Percentiles rank a stretch among this genome's conserved stretches.
These are phyloP conservation scores for Sphagnum tenellum DNA, from an alignment of 225 moss, liverwort and hornwort species.

Conservation along the genomic window DNA sequence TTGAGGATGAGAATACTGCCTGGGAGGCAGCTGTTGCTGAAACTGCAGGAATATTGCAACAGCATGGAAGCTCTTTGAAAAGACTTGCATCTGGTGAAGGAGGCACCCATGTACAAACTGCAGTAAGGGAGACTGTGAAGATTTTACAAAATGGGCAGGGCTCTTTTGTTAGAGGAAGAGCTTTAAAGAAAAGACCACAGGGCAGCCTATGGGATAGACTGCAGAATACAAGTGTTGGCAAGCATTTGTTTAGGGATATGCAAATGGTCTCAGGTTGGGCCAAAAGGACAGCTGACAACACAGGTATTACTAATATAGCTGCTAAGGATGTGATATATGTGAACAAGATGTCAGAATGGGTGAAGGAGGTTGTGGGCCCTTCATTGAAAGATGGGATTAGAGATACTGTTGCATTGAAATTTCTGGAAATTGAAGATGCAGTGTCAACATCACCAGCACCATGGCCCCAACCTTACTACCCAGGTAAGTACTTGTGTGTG, in stretches of 20 bases:
- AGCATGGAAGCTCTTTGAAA: conserved; percentile 20
- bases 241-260: conserved; percentile 24
- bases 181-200: conserved; percentile 25
- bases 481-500: conserved; percentile 29
- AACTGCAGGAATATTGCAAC: conserved; percentile 13
- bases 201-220: conserved; percentile 32
- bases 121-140: conserved; percentile 20
- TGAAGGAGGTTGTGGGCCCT: conserved; percentile 17
- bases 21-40: conserved; percentile 23
- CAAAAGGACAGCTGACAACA: conserved; percentile 11
- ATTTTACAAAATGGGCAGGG: conserved; percentile 23
- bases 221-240: conserved; percentile 24
- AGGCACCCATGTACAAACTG: conserved; percentile 8
- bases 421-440: conserved; percentile 49
- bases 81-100: conserved; percentile 4
- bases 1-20: conserved; percentile 4
- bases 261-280: conserved; percentile 35
- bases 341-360: conserved; percentile 14
- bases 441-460: conserved; percentile 14
- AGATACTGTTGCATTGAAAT: conserved; percentile 51
- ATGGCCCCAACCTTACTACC: conserved; percentile 68
- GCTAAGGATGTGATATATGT: conserved; percentile 28
- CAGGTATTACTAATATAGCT: conserved; percentile 20
- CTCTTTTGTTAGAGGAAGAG: conserved; percentile 14
- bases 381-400: conserved; percentile 42